These are phyloP conservation scores for Epichloe bromicola DNA, from an alignment of 2,329 filamentous ascomycete species.

Conservation along the genomic window DNA sequence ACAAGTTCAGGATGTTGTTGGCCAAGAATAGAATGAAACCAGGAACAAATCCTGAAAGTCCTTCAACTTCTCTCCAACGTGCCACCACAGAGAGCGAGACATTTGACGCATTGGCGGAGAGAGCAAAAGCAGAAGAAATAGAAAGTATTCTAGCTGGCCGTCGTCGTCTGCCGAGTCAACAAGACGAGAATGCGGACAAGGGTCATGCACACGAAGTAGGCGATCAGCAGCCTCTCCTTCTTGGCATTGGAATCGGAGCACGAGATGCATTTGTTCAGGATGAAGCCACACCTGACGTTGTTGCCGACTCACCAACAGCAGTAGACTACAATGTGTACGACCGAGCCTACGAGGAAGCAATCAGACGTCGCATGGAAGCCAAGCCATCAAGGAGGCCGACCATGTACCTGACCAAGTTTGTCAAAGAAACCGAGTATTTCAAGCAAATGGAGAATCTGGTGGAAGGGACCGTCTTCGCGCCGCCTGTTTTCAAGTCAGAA, in stretches of 20 bases:
- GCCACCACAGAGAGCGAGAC: background rate
- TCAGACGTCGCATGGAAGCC: slow-evolving; percentile 57
- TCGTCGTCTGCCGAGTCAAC: slow-evolving; percentile 24
- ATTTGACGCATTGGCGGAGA: slow-evolving; percentile 17
- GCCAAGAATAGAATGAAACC: slow-evolving; percentile 15
- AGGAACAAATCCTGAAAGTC: background rate
- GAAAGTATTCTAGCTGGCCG: slow-evolving; percentile 35
- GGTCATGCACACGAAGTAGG: slow-evolving; percentile 44
- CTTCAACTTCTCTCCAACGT: background rate
- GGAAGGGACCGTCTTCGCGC: slow-evolving; percentile 16
- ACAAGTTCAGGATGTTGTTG: slow-evolving; percentile 73
- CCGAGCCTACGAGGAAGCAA: slow-evolving; percentile 63
- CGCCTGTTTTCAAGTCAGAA: slow-evolving; percentile 6
- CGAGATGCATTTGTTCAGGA: slow-evolving; percentile 31
- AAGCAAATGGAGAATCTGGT: slow-evolving; percentile 24
- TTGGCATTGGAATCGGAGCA: slow-evolving; percentile 63
- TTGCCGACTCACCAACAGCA: slow-evolving; percentile 74
- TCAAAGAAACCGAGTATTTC: slow-evolving; percentile 30
- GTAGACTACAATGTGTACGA: slow-evolving; percentile 85
- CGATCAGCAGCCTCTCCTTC: slow-evolving; percentile 49
- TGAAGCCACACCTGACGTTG: slow-evolving; percentile 32
- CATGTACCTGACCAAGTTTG: slow-evolving; percentile 36
- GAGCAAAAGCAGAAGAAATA: slow-evolving; percentile 33
- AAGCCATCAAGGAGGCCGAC: slow-evolving; percentile 27
- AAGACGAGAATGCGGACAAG: slow-evolving; percentile 26